Evolutionary conservation across 2,329 filamentous ascomycete genomes (phyloP), one percentile per base, ranked within the genome.

Genomic region (Alternaria angustiovoidea): DNA sequence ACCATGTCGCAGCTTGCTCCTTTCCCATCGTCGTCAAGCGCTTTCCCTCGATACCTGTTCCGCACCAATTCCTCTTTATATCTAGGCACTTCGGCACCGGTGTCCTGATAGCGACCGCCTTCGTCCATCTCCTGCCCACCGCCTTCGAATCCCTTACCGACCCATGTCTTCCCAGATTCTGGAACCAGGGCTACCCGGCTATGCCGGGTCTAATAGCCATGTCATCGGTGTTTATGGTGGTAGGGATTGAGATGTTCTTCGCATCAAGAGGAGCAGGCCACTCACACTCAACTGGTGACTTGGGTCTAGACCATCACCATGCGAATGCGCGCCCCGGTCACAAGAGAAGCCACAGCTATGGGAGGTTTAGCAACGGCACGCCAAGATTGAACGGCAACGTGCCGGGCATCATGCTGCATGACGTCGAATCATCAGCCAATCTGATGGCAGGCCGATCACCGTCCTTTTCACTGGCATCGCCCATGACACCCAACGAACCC

Each of bases 241-340:
- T 96, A 7, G 87, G 88, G 2, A 86, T 97, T 53, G 94, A 98
- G 78, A 96, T 95, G 81, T 93, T 93, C 76, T 89, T 98, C 68
- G 93, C 93, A 0, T 91, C 89, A 54, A 85, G 85, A 73, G 88
- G 88, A 5, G 87, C 86, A 8, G 82, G 82, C 16, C 87, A 89
- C 72, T 82, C 84, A 48, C 87, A 89, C 71, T 79, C 81, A 12
- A 82, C 77, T 32, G 84, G 85, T 60, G 80, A 80, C 2, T 65
- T 79, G 47, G 67, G 69, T 34, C 69, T 66, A 11, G 73, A 70
- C 42, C 65, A 66, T 39, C 60, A 61, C 16, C 64, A 65, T 11
- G 52, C 52, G 16, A 55, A 67, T 28, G 30, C 61, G 36, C 67
- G 65, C 5, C 69, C 70, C 9, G 47, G 32, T 12, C 76, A 77